These are phyloP conservation scores for Spinacia oleracea DNA, from an alignment of 179 eudicot genomes.

Conservation along the genomic window DNA sequence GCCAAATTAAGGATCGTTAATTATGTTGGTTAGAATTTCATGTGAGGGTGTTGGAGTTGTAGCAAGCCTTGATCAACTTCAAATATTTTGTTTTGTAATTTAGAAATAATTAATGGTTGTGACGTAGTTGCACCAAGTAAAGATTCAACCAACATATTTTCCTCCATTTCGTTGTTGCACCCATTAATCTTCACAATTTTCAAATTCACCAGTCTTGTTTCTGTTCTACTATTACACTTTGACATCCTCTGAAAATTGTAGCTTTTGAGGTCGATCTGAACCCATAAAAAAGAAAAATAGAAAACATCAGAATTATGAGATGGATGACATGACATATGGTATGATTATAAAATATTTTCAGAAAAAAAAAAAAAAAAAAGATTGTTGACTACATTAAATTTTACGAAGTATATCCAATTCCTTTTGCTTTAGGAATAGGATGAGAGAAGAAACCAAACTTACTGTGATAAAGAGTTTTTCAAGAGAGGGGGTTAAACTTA, in stretches of 20 bases:
- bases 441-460: neutral
- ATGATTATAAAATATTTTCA: too few species aligned
- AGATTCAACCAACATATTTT: neutral
- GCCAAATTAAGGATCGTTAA: too few species aligned
- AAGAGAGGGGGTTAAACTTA: neutral
- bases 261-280: conserved; percentile 4
- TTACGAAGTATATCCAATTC: too few species aligned
- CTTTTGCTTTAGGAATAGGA: too few species aligned
- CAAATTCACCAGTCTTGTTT: neutral
- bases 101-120: neutral
- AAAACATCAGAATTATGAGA: too few species aligned
- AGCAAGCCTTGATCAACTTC: neutral
- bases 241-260: conserved; percentile 5
- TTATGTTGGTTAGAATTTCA: neutral
- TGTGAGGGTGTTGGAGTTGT: neutral
- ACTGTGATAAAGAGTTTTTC: conserved; percentile 9
- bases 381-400: too few species aligned
- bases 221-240: neutral
- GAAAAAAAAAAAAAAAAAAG: too few species aligned
- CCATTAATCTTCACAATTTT: conserved; percentile 13
- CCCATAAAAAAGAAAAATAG: neutral
- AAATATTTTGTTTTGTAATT: neutral
- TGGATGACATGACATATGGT: too few species aligned
- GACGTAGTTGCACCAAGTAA: neutral
- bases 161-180: conserved; percentile 9